phyloP scores from a whole-genome alignment of 1,284 basidiomycete species.

The Anthracocystis setariae region DNA sequence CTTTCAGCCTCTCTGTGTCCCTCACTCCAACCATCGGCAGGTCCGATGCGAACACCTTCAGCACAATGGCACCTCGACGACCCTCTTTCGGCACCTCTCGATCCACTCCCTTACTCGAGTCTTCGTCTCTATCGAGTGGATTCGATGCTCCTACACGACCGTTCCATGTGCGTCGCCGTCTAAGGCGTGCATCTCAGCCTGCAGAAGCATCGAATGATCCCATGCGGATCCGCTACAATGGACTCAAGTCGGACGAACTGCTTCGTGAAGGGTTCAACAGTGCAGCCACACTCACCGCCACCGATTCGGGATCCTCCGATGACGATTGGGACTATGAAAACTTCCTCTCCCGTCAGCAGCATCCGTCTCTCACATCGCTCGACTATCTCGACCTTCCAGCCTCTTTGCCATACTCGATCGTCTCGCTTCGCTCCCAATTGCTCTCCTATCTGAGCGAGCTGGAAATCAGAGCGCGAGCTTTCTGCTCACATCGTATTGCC shows the following conservation, averaged over 20 bases:
- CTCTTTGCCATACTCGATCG: slow-evolving; percentile 54
- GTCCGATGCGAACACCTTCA: not conserved
- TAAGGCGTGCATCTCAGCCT: slow-evolving; percentile 38
- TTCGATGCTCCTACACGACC: slow-evolving; percentile 30
- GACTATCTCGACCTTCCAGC: slow-evolving; percentile 54
- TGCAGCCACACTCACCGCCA: slow-evolving; percentile 32
- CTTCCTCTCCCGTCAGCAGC: slow-evolving; percentile 7
- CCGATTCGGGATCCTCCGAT: slow-evolving; percentile 42
- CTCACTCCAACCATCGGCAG: slow-evolving; percentile 3
- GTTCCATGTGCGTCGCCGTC: slow-evolving; percentile 30
- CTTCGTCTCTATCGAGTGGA: not conserved
- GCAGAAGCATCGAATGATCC: slow-evolving; percentile 8
- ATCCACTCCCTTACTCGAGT: slow-evolving; percentile 28
- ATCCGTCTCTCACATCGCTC: slow-evolving; percentile 37
- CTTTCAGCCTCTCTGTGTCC: too few species aligned
- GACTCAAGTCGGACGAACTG: slow-evolving; percentile 10
- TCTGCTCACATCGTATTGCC: slow-evolving; percentile 38
- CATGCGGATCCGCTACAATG: slow-evolving; percentile 19
- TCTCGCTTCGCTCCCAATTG: slow-evolving; percentile 48
- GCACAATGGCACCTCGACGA: slow-evolving; percentile 28
- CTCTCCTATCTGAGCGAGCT: slow-evolving; percentile 51
- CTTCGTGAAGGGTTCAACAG: slow-evolving; percentile 27
- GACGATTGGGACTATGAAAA: slow-evolving; percentile 31
- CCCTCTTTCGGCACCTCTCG: slow-evolving; percentile 31
- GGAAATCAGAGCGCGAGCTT: slow-evolving; percentile 40